Conservation (phyloP, 129 eudicot species). For the Sambucus nigra region DNA sequence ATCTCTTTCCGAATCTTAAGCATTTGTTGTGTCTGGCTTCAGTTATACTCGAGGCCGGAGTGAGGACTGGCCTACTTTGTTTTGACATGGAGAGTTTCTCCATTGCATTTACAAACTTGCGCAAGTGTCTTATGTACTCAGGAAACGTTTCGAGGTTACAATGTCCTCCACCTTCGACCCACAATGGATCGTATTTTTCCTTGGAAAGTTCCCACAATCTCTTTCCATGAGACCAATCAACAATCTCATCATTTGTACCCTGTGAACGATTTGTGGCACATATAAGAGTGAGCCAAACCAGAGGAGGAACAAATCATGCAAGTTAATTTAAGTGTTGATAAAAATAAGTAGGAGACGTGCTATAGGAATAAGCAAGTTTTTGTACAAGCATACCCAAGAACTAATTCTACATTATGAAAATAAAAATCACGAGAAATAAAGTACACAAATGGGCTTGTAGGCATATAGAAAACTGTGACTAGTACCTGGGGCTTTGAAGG, state of each 20-base stretch:
- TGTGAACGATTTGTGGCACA: slow-evolving; percentile 9
- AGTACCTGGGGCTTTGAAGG: too few relatives aligned
- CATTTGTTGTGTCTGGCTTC: slow-evolving; percentile 68
- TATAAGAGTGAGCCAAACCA: background rate
- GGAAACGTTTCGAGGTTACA: slow-evolving; percentile 94
- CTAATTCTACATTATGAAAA: too few relatives aligned
- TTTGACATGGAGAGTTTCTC: slow-evolving; percentile 60
- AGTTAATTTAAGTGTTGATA: background rate
- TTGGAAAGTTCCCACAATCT: slow-evolving; percentile 87
- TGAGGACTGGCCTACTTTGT: slow-evolving; percentile 28
- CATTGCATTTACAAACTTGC: slow-evolving; percentile 74
- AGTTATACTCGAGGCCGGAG: slow-evolving; percentile 29
- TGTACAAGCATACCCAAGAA: too few relatives aligned
- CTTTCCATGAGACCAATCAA: slow-evolving; percentile 84
- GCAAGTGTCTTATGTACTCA: slow-evolving; percentile 75
- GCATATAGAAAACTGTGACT: too few relatives aligned
- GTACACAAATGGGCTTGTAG: too few relatives aligned
- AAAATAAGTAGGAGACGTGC: too few relatives aligned
- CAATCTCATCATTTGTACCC: slow-evolving; percentile 90
- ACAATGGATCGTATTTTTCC: slow-evolving; percentile 85
- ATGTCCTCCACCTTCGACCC: slow-evolving; percentile 97
- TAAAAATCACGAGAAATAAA: too few relatives aligned
- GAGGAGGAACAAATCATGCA: background rate
- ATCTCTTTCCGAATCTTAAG: slow-evolving; percentile 53
- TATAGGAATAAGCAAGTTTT: too few relatives aligned